Evolutionary conservation across 768 basidiomycete genomes (phyloP).

Genomic region (Rhizopogon sp.): DNA sequence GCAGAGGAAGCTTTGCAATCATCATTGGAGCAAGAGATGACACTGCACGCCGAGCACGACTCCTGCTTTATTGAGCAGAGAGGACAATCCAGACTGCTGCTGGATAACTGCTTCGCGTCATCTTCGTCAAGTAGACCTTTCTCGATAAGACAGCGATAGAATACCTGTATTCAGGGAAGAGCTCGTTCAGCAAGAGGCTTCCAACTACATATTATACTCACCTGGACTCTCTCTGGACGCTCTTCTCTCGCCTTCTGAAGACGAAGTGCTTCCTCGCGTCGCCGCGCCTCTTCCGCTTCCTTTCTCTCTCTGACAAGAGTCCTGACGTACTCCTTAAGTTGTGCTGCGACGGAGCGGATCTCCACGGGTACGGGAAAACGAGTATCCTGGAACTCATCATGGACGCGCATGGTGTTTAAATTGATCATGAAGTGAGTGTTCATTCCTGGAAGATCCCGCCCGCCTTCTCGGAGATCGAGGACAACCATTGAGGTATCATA

Average conservation of each 20-base stretch:
- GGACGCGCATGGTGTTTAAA: conserved; percentile 1
- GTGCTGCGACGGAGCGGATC: background rate
- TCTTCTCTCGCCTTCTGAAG: background rate
- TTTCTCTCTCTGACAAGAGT: background rate
- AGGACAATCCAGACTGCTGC: background rate
- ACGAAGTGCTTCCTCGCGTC: background rate
- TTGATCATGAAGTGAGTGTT: conserved; percentile 7
- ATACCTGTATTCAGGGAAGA: background rate
- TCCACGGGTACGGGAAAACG: conserved; percentile 2
- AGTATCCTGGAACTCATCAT: conserved; percentile 3
- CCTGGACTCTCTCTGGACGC: background rate
- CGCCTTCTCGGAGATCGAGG: conserved; percentile 2
- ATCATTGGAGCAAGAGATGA: background rate
- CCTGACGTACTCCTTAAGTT: background rate
- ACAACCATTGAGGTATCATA: conserved; percentile 2
- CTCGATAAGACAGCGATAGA: background rate
- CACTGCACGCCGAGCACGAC: background rate
- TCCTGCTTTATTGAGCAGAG: background rate
- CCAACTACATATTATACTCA: background rate
- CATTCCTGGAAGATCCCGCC: background rate
- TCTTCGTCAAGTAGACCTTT: background rate
- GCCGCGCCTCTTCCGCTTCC: background rate
- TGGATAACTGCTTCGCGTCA: background rate
- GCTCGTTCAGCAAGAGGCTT: background rate
- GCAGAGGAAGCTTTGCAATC: background rate